A percentile compares a stretch with the other conserved stretches of the same genome.
Evolutionary conservation across 1,284 basidiomycete genomes (phyloP).

Genomic region (Heterobasidion annosum): DNA sequence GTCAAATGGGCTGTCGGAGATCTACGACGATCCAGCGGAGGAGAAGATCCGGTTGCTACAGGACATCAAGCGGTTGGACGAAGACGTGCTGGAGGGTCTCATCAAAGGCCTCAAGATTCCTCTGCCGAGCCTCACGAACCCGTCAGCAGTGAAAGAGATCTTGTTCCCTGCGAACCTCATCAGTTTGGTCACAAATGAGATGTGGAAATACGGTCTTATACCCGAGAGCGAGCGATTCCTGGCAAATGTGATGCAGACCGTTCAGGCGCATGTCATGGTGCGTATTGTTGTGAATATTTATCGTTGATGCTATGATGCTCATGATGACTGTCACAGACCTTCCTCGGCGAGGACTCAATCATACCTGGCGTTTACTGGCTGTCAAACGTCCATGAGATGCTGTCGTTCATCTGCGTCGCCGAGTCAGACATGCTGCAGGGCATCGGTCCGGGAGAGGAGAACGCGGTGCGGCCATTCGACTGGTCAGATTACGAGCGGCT

Average conservation of each 20-base stretch:
- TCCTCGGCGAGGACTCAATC: slow-evolving; percentile 91
- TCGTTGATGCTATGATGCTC: slow-evolving; percentile 4
- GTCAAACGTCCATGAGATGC: slow-evolving; percentile 99
- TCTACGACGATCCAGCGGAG: slow-evolving; percentile 85
- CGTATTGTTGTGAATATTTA: slow-evolving; percentile 18
- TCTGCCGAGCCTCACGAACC: slow-evolving; percentile 82
- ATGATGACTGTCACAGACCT: slow-evolving; percentile 43
- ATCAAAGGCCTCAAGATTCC: slow-evolving; percentile 93
- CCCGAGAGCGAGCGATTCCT: slow-evolving; percentile 96
- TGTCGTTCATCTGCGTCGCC: slow-evolving; percentile 97
- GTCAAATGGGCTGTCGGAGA: slow-evolving; percentile 63
- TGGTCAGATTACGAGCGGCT: slow-evolving; percentile 97
- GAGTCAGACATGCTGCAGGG: slow-evolving; percentile 98
- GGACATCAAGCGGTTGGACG: slow-evolving; percentile 86
- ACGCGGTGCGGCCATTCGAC: slow-evolving; percentile 85
- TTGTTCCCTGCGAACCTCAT: slow-evolving; percentile 99
- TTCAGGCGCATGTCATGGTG: slow-evolving; percentile 98
- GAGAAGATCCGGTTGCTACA: slow-evolving; percentile 94
- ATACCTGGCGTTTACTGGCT: slow-evolving; percentile 98
- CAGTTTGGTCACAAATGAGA: slow-evolving; percentile 95
- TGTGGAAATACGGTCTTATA: slow-evolving; percentile 99
- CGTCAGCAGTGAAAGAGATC: slow-evolving; percentile 93
- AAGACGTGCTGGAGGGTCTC: slow-evolving; percentile 89
- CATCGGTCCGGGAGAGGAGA: slow-evolving; percentile 93
- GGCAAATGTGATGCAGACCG: slow-evolving; percentile 97